Evolutionary conservation across 169 alveolate genomes (phyloP).

Genomic region (Blepharisma undulans): DNA sequence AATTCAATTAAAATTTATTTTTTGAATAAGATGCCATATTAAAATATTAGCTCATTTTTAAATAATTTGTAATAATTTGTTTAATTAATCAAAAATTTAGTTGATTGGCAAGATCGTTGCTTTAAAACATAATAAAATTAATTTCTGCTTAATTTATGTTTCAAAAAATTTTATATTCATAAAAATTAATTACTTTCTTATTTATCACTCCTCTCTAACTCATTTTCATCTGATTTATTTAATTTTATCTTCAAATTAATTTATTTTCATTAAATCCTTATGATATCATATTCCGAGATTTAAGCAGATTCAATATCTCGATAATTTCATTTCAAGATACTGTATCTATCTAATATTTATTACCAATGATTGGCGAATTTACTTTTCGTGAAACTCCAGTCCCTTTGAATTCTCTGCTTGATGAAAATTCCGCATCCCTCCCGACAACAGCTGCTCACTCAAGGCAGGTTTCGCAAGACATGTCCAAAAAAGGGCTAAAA

Average conservation of each 20-base stretch:
- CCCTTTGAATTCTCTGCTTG: neutral
- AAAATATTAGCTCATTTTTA: too few species aligned
- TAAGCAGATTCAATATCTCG: neutral
- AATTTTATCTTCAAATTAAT: neutral
- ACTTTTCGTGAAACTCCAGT: neutral
- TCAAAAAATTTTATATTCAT: too few species aligned
- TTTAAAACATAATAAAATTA: too few species aligned
- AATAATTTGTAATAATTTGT: too few species aligned
- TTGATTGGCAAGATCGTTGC: too few species aligned
- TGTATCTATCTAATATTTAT: neutral
- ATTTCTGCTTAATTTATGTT: too few species aligned
- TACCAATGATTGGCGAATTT: neutral
- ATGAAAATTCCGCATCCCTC: neutral
- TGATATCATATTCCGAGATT: neutral
- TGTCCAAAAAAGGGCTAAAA: neutral
- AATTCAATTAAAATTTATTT: too few species aligned
- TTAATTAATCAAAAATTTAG: too few species aligned
- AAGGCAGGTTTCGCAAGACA: neutral
- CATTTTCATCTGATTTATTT: too few species aligned
- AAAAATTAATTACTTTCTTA: too few species aligned
- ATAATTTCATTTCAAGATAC: neutral
- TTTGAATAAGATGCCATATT: too few species aligned
- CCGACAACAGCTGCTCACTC: neutral
- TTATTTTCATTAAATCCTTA: neutral
- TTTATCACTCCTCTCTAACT: too few species aligned